Evolutionary conservation across 208 protist species (phyloP).

Genomic region (Trypanosoma scelopori): DNA sequence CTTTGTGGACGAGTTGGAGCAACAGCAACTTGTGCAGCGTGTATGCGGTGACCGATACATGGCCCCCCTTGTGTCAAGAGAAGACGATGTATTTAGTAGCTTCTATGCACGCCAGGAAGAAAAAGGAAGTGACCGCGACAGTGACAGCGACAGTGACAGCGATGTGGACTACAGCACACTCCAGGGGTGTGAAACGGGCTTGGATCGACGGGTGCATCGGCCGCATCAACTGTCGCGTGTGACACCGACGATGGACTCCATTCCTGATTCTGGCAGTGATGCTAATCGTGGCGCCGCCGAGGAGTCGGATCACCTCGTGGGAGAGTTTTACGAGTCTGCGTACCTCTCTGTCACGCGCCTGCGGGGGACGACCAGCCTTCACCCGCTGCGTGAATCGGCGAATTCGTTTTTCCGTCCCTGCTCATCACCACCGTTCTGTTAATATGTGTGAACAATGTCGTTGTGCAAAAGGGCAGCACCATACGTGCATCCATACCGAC

Average conservation of each 20-base stretch:
- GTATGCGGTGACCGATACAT: conserved; percentile 35
- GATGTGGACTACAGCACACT: background rate
- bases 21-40: conserved; percentile 36
- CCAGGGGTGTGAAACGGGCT: conserved; percentile 9
- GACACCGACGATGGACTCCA: background rate
- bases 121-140: conserved; percentile 56
- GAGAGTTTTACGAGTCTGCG: conserved; percentile 32
- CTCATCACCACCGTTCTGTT: background rate
- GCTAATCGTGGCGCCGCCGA: too few relatives aligned
- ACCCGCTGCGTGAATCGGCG: background rate
- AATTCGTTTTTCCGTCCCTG: background rate
- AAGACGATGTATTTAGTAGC: conserved; percentile 52
- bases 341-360: conserved; percentile 27
- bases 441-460: too few relatives aligned
- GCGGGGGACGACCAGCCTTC: background rate
- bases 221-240: conserved; percentile 1
- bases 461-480: too few relatives aligned
- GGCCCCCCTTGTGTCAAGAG: conserved; percentile 27
- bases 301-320: conserved; percentile 4
- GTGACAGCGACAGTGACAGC: conserved; percentile 24
- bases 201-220: too few relatives aligned
- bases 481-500: too few relatives aligned
- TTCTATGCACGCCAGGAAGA: conserved; percentile 56
- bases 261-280: background rate
- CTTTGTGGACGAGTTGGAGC: conserved; percentile 40